Conservation (phyloP, 768 basidiomycete species). For the Rhizopogon vulgaris region DNA sequence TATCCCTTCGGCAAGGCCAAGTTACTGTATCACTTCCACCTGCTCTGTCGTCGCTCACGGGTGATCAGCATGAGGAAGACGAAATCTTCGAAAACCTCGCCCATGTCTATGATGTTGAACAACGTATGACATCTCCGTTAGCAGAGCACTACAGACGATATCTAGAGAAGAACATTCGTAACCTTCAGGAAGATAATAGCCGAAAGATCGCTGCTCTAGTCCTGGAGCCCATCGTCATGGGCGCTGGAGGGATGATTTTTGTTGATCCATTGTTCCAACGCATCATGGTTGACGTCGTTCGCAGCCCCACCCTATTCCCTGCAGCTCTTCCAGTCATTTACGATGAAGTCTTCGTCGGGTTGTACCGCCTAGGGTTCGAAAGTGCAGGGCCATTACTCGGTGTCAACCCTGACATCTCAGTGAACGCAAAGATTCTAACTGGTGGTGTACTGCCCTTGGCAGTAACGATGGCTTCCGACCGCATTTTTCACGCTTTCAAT, state of each 20-base stretch:
- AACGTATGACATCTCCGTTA: slow-evolving; percentile 53
- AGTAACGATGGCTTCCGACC: slow-evolving; percentile 74
- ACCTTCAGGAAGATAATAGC: slow-evolving; percentile 41
- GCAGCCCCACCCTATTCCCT: slow-evolving; percentile 34
- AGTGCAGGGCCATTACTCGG: slow-evolving; percentile 63
- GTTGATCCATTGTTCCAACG: slow-evolving; percentile 96
- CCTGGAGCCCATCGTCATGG: slow-evolving; percentile 89
- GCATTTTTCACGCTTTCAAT: slow-evolving; percentile 76
- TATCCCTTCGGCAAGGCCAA: slow-evolving; percentile 60
- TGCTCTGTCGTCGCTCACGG: slow-evolving; percentile 30
- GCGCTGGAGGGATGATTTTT: slow-evolving; percentile 95
- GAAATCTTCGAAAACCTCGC: slow-evolving; percentile 36
- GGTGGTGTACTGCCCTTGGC: slow-evolving; percentile 88
- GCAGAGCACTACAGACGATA: slow-evolving; percentile 58
- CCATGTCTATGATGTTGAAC: slow-evolving; percentile 64
- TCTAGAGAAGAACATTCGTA: slow-evolving; percentile 33
- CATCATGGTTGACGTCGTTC: slow-evolving; percentile 75
- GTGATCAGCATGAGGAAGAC: slow-evolving; percentile 11
- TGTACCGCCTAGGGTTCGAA: slow-evolving; percentile 79
- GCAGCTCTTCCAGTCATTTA: slow-evolving; percentile 82
- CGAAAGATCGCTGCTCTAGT: slow-evolving; percentile 67
- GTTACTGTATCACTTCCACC: slow-evolving; percentile 50
- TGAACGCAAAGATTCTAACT: slow-evolving; percentile 90
- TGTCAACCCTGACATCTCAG: slow-evolving; percentile 78
- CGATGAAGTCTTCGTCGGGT: slow-evolving; percentile 92